Conservation (phyloP, 2,329 filamentous ascomycete genomes). For the Metarhizium robertsii region DNA sequence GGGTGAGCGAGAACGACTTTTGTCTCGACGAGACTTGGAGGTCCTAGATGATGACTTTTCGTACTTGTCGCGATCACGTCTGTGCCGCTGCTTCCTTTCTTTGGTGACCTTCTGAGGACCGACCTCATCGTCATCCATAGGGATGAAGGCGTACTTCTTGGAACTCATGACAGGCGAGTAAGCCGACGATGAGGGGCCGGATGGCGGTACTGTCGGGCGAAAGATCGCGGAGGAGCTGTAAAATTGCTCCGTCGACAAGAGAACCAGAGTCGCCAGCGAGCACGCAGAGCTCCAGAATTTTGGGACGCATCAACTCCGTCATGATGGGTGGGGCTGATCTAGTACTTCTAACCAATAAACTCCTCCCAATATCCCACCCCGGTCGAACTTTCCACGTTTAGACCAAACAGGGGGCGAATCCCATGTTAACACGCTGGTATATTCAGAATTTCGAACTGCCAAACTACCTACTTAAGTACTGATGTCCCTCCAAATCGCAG, state of each 20-base stretch:
- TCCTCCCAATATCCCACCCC: background rate
- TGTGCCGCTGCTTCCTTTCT: conserved; percentile 30
- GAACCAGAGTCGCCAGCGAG: background rate
- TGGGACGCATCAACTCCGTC: background rate
- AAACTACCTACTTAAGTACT: background rate
- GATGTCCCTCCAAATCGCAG: background rate
- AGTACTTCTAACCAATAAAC: background rate
- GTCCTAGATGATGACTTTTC: conserved; percentile 19
- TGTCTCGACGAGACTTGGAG: conserved; percentile 18
- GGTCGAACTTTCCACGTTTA: background rate
- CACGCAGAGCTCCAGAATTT: background rate
- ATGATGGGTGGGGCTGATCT: background rate
- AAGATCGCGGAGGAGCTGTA: background rate
- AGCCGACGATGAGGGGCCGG: background rate
- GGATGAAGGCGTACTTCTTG: conserved; percentile 57
- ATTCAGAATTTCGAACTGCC: background rate
- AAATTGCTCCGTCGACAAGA: background rate
- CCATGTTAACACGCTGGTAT: conserved; percentile 28
- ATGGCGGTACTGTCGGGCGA: background rate
- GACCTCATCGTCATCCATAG: conserved; percentile 58
- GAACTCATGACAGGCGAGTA: conserved; percentile 29
- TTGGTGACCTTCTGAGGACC: conserved; percentile 42
- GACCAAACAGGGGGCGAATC: background rate
- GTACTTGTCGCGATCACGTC: conserved; percentile 17
- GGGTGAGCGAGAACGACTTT: conserved; percentile 25